A percentile compares a stretch with the other conserved stretches of the same genome.
Evolutionary conservation across 129 eudicot species (phyloP).

Genomic region (Mikania micrantha): DNA sequence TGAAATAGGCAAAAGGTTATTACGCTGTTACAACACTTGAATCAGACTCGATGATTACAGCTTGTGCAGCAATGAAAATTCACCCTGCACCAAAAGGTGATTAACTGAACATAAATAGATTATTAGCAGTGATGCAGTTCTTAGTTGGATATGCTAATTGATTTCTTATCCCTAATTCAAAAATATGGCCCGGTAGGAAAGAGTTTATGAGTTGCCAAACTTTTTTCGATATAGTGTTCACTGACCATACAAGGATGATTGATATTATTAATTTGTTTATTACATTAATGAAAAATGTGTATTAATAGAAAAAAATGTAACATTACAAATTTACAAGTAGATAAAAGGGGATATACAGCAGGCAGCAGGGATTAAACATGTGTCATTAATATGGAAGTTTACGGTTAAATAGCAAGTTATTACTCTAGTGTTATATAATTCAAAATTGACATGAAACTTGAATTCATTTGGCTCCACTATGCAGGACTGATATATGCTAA

Average conservation of each 20-base stretch:
- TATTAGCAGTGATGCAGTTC: neutral
- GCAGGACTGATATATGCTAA: neutral
- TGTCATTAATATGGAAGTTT: neutral
- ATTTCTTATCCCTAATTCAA: neutral
- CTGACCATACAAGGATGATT: neutral
- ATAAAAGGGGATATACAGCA: neutral
- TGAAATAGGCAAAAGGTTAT: neutral
- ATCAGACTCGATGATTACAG: conserved; percentile 7
- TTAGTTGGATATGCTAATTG: neutral
- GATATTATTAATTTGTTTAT: neutral
- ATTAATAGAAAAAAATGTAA: neutral
- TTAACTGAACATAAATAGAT: neutral
- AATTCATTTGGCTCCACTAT: neutral
- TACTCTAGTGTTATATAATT: neutral
- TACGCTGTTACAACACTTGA: conserved; percentile 16
- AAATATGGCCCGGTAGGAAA: neutral
- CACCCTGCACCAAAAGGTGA: conserved; percentile 10
- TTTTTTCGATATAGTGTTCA: neutral
- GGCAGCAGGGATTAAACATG: neutral
- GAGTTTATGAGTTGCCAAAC: neutral
- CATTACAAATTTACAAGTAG: neutral
- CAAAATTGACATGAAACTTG: neutral
- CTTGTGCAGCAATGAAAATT: neutral
- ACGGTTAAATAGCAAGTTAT: neutral
- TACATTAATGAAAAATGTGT: neutral